Base-by-base conservation (phyloP, 140 eudicot species). In the Ambrosia hybrid region DNA sequence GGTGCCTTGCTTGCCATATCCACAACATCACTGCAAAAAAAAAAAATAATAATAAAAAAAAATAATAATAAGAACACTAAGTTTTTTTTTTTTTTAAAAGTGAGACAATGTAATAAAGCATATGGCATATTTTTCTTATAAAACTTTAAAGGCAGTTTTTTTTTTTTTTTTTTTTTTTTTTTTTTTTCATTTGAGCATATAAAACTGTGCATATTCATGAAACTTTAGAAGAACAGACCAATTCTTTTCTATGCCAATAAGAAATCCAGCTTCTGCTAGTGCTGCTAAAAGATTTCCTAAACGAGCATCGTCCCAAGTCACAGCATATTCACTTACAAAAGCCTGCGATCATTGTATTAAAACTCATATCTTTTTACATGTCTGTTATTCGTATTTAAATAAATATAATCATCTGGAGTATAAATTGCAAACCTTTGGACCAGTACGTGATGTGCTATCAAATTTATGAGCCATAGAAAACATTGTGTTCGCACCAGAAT, bases 1-100 rank as follows among this genome's bases (percentile, higher is more conserved):
- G 99, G 99, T 39, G 99, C 99, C 41, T 95, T 88, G 85, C 99
- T 91, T 57, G 99, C 97, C 96, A 95, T 88, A 73, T 82, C 92
- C 62, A 95, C 92, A 57, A 82, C 65, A 82, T 95, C 99, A 73
- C 97, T 95, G 96, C 82, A 83, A 66, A 33, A 51, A 11, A 72
- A 37, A 7, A 68, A 72, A 8, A 37, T 56, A n/a, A n/a, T n/a
- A n/a, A n/a, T n/a, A 21, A 21, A 21, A 21, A 21, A 21, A 21
- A 21, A 21, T 1, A 21, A 21, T 1, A 21, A 0, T 21, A 66
- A 65, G 53, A 68, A 67, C 59, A 43, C 61, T 41, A 3, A 13
- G 56, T 55, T 75, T 55, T 15, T 41, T 4, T 3, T 41, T 21
- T 21, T 21, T 21, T 21, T 21, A 0, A 21, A 21, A 48, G 0